Base-by-base conservation (phyloP, 2,329 filamentous ascomycete genomes). In the Paecilomyces sp. region DNA sequence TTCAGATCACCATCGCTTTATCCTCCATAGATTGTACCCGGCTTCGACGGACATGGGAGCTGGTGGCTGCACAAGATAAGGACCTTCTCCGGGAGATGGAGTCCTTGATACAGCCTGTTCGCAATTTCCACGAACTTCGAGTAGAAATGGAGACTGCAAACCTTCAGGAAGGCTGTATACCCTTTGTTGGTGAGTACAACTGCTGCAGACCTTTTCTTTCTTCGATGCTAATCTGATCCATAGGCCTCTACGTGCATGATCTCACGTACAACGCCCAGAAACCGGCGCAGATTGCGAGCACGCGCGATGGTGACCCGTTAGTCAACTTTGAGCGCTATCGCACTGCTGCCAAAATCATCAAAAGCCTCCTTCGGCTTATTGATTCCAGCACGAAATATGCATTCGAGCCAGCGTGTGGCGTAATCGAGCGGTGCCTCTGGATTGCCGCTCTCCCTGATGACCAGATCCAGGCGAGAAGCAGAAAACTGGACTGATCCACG, bases 181-280 rank as follows among this genome's bases (percentile, higher is more conserved):
- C 85, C 3, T 88, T 88, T 70, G 83, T 88, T 63, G 85, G 81
- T 83, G 67, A 68, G 78, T 73, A 55, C 50, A 30, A 24, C 33
- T 13, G 15, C 22, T 25, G 9, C 18, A 18, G 7, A 7, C 4
- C 36, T 18, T 22, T 15, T 41, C 12, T 54, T 8, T 9, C 11
- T 11, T 18, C 11, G 22, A 41, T 24, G 13, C 24, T 52, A 28
- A 36, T 28, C 28, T 41, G 24, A 25, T 25, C 12, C 12, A 41
- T 55, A 82, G 80, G 85, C 24, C 78, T 88, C 34, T 88, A 88
- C 70, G 85, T 86, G 4, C 85, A 86, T 63, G 85, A 88, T 67
- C 76, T 88, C 58, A 87, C 85, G 55, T 87, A 86, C 74, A 88
- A 88, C 68, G 81, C 85, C 0, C 85, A 88, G 70, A 88, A 88